Evolutionary conservation across 75 land plant genomes (phyloP).

Genomic region (Pinus albicaulis): DNA sequence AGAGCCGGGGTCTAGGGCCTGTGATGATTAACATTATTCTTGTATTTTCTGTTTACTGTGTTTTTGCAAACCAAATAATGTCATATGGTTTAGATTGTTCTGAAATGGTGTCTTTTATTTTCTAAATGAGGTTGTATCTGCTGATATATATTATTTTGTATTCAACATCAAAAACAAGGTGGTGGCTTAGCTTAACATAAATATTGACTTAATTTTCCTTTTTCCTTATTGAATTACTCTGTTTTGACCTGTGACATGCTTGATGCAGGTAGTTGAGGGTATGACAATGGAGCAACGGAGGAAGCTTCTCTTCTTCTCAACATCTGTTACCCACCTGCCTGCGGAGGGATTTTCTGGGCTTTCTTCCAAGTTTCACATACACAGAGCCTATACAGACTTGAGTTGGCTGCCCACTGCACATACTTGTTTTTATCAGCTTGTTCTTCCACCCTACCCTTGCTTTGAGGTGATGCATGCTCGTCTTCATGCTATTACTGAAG

Average conservation of each 20-base stretch:
- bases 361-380: slow-evolving; percentile 73
- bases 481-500: slow-evolving; percentile 44
- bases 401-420: slow-evolving; percentile 84
- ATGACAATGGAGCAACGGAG: slow-evolving; percentile 75
- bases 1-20: too few species aligned
- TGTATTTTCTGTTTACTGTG: too few species aligned
- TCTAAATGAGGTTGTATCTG: too few species aligned
- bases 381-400: slow-evolving; percentile 42
- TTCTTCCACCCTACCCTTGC: slow-evolving; percentile 74
- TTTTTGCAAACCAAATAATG: too few species aligned
- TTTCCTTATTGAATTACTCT: background rate
- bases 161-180: too few species aligned
- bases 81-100: too few species aligned
- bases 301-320: slow-evolving; percentile 83
- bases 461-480: slow-evolving; percentile 39
- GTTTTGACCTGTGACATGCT: background rate
- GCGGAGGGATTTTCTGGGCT: slow-evolving; percentile 85
- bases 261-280: slow-evolving; percentile 62
- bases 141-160: too few species aligned
- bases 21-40: too few species aligned
- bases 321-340: slow-evolving; percentile 83
- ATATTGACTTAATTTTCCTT: background rate
- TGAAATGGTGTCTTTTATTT: too few species aligned
- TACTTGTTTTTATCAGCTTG: slow-evolving; percentile 87
- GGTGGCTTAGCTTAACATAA: too few species aligned